Base-by-base conservation (phyloP, 2,329 filamentous ascomycete genomes). In the Aspergillus unguis region DNA sequence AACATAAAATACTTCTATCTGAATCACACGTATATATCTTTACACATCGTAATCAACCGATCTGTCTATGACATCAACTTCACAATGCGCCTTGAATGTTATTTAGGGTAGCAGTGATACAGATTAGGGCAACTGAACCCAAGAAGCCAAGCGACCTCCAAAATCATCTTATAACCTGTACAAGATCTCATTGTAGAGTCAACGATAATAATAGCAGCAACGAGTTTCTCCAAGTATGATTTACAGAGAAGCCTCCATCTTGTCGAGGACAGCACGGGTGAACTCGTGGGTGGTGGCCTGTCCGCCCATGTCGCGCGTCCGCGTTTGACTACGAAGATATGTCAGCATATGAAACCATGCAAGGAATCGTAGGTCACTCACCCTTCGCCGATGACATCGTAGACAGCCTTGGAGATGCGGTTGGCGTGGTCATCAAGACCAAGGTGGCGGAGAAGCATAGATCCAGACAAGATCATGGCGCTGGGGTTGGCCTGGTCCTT, bases 401-500 rank as follows among this genome's bases (percentile, higher is more conserved):
- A 87, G 43, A 87, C 84, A 31, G 77, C 78, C 70, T 92, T 92
- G 74, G 90, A 95, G 77, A 97, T 96, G 72, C 94, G 87, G 85
- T 96, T 96, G 69, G 94, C 94, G 75, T 99, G 94, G 75, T 97
- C 91, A 71, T 99, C 92, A 47, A 99, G 87, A 65, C 94, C 94
- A 62, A 99, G 84, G 79, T 99, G 94, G 71, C 94, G 88, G 73
- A 99, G 84, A 67, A 99, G 87, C 94, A 99, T 99, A 72, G 90
- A 89, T 62, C 91, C 91, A 55, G 90, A 96, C 59, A 99, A 87
- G 64, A 99, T 84, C 80, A 99, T 82, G 61, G 94, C 94, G 52
- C 91, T 96, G 49, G 94, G 94, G 84, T 99, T 99, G 62, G 94
- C 94, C 81, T 97, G 91, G 77, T 96, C 92, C 83, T 96, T 96